Conservation (phyloP, 2,329 filamentous ascomycete genomes). For the Capronia coronata region DNA sequence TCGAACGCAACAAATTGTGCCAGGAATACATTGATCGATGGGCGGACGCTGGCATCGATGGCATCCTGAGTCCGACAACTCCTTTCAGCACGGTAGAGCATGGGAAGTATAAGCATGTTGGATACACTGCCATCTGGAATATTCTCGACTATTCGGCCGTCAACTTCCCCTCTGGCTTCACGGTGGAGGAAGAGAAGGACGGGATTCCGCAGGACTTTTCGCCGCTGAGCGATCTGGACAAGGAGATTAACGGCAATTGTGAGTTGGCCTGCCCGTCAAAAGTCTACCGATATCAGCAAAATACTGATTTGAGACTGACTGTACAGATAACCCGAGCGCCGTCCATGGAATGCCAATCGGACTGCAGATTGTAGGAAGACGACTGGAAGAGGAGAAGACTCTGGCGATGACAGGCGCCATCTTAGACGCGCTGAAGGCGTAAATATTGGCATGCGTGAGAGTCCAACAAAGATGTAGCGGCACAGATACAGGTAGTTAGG, state of each 20-base stretch:
- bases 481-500: no score
- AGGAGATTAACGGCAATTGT: neutral
- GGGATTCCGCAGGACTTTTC: neutral
- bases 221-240: slow-evolving; percentile 1
- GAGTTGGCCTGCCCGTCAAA: neutral
- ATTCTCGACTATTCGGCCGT: slow-evolving; percentile 49
- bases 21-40: slow-evolving; percentile 42
- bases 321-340: neutral
- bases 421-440: neutral
- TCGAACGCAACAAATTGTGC: slow-evolving; percentile 41
- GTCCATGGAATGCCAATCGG: slow-evolving; percentile 3
- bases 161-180: slow-evolving; percentile 1
- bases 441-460: neutral
- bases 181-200: slow-evolving; percentile 1
- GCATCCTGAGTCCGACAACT: slow-evolving; percentile 56
- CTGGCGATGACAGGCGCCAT: neutral
- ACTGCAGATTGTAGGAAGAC: slow-evolving; percentile 2
- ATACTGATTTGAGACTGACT: neutral
- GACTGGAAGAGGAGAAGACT: slow-evolving; percentile 1
- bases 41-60: slow-evolving; percentile 47
- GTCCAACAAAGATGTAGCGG: no score
- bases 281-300: neutral
- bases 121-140: slow-evolving; percentile 58
- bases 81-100: slow-evolving; percentile 56
- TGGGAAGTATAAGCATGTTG: slow-evolving; percentile 54